Evolutionary conservation across 73 alveolate genomes (phyloP).

Genomic region (Uronychia setigera): DNA sequence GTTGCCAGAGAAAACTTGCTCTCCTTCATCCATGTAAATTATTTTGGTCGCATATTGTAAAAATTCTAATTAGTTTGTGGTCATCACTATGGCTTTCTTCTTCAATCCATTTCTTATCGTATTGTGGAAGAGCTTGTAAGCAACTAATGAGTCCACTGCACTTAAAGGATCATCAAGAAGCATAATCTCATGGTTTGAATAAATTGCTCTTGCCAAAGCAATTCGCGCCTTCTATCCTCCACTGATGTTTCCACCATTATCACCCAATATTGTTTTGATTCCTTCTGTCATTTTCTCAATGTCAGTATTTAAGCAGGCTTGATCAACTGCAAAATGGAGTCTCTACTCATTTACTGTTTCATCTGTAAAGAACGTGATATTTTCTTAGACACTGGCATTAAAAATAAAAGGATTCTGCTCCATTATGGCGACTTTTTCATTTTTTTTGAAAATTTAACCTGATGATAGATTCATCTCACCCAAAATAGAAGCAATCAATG

Average conservation of each 20-base stretch:
- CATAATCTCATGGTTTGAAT: slow-evolving; percentile 52
- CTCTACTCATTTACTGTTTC: not conserved
- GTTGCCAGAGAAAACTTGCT: not conserved
- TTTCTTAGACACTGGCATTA: not conserved
- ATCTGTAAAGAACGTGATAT: not conserved
- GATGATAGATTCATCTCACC: slow-evolving; percentile 21
- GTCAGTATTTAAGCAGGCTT: slow-evolving; percentile 71
- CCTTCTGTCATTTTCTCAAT: slow-evolving; percentile 82
- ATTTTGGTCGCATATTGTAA: slow-evolving; percentile 37
- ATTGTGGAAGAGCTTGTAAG: slow-evolving; percentile 52
- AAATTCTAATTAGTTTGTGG: slow-evolving; percentile 64
- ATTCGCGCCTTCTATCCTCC: slow-evolving; percentile 99
- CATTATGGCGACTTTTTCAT: not conserved
- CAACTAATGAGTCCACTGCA: slow-evolving; percentile 55
- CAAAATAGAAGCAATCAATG: slow-evolving; percentile 68
- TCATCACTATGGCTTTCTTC: slow-evolving; percentile 42
- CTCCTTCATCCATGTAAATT: slow-evolving; percentile 33
- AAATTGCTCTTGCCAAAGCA: slow-evolving; percentile 92
- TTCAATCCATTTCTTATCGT: slow-evolving; percentile 9
- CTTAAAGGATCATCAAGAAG: slow-evolving; percentile 61
- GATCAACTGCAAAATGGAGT: not conserved
- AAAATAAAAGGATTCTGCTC: not conserved
- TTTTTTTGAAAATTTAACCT: not conserved
- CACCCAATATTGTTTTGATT: slow-evolving; percentile 93
- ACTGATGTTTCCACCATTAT: slow-evolving; percentile 92